Percentiles rank a stretch among this genome's conserved stretches.
Conservation (phyloP, 352 stramenopile genomes). For the Phytophthora ohioensis region DNA sequence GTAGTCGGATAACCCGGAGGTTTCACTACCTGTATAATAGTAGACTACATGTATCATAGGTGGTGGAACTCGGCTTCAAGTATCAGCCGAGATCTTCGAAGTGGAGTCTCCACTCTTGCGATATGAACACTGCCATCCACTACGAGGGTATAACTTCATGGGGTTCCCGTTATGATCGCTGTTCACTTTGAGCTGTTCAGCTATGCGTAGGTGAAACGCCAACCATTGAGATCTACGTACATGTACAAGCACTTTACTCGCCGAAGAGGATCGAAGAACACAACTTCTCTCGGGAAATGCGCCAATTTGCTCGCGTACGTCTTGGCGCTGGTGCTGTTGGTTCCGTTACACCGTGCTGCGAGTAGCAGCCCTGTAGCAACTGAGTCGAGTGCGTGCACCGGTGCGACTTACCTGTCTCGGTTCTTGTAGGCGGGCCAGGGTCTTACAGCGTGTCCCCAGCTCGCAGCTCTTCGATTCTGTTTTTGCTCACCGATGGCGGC, state of each 20-base stretch:
- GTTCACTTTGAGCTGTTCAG: conserved; percentile 38
- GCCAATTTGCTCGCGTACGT: conserved; percentile 32
- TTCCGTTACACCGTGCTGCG: conserved; percentile 8
- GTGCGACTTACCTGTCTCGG: too few species aligned
- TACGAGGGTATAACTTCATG: conserved; percentile 24
- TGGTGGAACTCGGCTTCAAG: conserved; percentile 8
- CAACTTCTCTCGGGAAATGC: conserved; percentile 49
- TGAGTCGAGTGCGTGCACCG: too few species aligned
- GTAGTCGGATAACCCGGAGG: conserved; percentile 30
- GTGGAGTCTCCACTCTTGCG: conserved; percentile 1
- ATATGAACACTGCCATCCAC: conserved; percentile 34
- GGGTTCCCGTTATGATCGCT: conserved; percentile 9
- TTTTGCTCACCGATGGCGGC: too few species aligned
- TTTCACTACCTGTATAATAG: conserved; percentile 12
- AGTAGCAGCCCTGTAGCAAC: background rate
- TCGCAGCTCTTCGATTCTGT: too few species aligned
- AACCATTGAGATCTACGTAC: conserved; percentile 66
- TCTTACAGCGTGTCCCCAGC: too few species aligned
- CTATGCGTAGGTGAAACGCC: conserved; percentile 51
- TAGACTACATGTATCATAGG: too few species aligned
- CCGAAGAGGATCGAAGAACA: conserved; percentile 45
- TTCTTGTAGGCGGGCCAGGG: too few species aligned
- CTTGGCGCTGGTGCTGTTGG: conserved; percentile 29
- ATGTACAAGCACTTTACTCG: conserved; percentile 34
- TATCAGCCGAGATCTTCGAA: conserved; percentile 27